phyloP scores from a whole-genome alignment of 2,329 filamentous ascomycete species.

The Neopestalotiopsis clavispora region DNA sequence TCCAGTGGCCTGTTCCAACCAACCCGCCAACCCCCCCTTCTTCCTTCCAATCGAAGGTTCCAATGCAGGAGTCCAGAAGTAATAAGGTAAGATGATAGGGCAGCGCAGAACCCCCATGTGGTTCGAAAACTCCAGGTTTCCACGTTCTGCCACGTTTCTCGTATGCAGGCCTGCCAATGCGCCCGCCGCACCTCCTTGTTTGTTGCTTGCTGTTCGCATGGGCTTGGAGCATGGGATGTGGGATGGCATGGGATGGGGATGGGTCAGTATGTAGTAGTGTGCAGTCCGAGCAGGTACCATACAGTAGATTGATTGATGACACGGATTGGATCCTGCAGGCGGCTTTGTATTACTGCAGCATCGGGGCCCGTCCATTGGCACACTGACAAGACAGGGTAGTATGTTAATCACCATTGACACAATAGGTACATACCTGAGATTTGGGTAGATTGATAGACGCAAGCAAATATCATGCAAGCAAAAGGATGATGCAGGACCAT shows the following conservation, averaged over 20 bases:
- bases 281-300: neutral
- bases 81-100: neutral
- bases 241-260: neutral
- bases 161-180: slow-evolving; percentile 9
- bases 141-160: slow-evolving; percentile 17
- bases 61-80: neutral
- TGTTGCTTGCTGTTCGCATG: neutral
- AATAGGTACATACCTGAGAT: too few relatives aligned
- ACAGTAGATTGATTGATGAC: neutral
- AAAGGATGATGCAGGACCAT: too few relatives aligned
- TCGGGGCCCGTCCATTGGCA: too few relatives aligned
- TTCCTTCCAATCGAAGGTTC: neutral
- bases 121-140: neutral
- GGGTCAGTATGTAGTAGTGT: too few relatives aligned
- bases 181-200: neutral
- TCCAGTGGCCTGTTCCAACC: too few relatives aligned
- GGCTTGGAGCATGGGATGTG: too few relatives aligned
- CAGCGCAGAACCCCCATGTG: neutral
- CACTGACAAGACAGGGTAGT: too few relatives aligned
- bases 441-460: too few relatives aligned
- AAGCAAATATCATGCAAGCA: too few relatives aligned
- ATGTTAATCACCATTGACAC: too few relatives aligned
- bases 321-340: neutral
- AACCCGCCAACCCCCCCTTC: too few relatives aligned
- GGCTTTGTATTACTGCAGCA: neutral